Evolutionary conservation across 306 rosid genomes (phyloP).

Genomic region (apple (Malus domestica)): DNA sequence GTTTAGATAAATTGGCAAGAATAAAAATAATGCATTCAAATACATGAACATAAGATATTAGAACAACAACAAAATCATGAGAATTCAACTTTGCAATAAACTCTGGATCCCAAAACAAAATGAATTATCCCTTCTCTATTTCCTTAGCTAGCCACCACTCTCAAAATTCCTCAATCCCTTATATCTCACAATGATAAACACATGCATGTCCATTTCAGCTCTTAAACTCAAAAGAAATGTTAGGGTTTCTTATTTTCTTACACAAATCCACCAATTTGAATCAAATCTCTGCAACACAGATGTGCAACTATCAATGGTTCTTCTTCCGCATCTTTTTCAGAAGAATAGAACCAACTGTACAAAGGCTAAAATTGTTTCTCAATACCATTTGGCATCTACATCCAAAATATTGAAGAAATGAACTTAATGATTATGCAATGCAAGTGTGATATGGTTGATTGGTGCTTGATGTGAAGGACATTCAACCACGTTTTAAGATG

Average conservation of each 20-base stretch:
- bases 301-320: neutral
- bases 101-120: too few relatives aligned
- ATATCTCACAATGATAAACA: too few relatives aligned
- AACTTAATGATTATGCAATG: neutral
- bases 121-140: too few relatives aligned
- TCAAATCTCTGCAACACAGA: too few relatives aligned
- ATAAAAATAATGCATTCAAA: neutral
- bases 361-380: constrained; percentile 24
- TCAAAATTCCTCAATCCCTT: too few relatives aligned
- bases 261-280: too few relatives aligned
- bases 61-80: too few relatives aligned
- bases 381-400: constrained; percentile 33
- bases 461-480: neutral
- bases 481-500: neutral
- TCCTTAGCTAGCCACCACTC: too few relatives aligned
- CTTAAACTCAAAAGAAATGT: too few relatives aligned
- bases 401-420: neutral
- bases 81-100: too few relatives aligned
- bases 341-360: constrained; percentile 19
- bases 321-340: neutral
- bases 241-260: too few relatives aligned
- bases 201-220: too few relatives aligned
- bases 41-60: neutral
- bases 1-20: neutral
- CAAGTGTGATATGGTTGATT: neutral